Evolutionary conservation across 2,329 filamentous ascomycete genomes (phyloP).

Genomic region (Mycosphaerella sp.): DNA sequence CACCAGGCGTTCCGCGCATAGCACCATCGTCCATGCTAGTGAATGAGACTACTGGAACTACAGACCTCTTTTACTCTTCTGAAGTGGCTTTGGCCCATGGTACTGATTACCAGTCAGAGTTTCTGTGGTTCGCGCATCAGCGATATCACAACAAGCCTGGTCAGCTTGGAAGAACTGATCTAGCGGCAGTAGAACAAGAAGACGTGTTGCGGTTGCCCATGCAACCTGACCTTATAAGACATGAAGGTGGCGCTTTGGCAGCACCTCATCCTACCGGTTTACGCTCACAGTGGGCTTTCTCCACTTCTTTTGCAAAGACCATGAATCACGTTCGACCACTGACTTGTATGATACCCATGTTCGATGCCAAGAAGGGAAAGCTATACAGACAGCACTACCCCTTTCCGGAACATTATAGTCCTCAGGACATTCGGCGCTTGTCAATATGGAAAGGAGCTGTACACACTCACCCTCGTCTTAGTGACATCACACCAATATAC

Average conservation of each 20-base stretch:
- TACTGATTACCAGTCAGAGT: neutral
- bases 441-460: neutral
- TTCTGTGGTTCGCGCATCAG: neutral
- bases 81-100: neutral
- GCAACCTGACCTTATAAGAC: neutral
- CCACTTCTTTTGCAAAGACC: neutral
- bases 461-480: neutral
- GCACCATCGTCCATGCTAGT: neutral
- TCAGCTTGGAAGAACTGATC: neutral
- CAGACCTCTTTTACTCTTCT: neutral
- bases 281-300: neutral
- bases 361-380: neutral
- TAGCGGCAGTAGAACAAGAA: neutral
- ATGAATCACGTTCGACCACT: neutral
- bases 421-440: neutral
- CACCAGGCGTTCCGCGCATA: neutral
- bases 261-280: neutral
- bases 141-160: neutral
- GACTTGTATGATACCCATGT: neutral
- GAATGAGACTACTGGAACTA: neutral
- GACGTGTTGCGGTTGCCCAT: neutral
- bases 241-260: neutral
- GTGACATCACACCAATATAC: neutral
- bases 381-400: neutral
- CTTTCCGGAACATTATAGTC: neutral